These are phyloP conservation scores for Earliella scabrosa DNA, from an alignment of 1,284 basidiomycete genomes.

Conservation along the genomic window DNA sequence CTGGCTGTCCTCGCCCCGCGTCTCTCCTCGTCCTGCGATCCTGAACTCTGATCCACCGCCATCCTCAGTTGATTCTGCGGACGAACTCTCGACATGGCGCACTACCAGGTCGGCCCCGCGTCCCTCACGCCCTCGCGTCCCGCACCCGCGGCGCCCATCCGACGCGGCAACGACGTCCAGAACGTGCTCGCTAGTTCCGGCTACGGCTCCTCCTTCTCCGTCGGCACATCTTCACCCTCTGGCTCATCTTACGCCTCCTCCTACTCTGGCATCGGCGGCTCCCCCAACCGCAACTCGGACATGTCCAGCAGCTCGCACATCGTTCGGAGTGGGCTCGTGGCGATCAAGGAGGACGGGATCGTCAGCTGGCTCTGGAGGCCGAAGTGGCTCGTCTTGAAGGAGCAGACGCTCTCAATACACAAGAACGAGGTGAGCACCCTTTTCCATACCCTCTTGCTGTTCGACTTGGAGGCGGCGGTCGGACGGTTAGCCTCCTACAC, in stretches of 20 bases:
- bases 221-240: slow-evolving; percentile 53
- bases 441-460: background rate
- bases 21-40: background rate
- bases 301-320: slow-evolving; percentile 45
- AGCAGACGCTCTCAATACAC: slow-evolving; percentile 82
- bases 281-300: slow-evolving; percentile 64
- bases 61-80: slow-evolving; percentile 1
- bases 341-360: slow-evolving; percentile 89
- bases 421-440: slow-evolving; percentile 83
- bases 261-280: slow-evolving; percentile 78
- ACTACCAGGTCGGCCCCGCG: slow-evolving; percentile 50
- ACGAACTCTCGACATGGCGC: slow-evolving; percentile 41
- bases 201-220: slow-evolving; percentile 62
- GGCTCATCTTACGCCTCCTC: slow-evolving; percentile 61
- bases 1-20: slow-evolving; percentile 3
- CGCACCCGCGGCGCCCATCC: slow-evolving; percentile 68
- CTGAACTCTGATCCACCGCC: slow-evolving; percentile 1
- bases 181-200: slow-evolving; percentile 52
- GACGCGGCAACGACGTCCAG: slow-evolving; percentile 46
- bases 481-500: background rate
- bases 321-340: slow-evolving; percentile 72
- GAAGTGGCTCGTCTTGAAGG: slow-evolving; percentile 89
- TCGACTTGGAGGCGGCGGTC: no score
- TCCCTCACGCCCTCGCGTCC: slow-evolving; percentile 61
- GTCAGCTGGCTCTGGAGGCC: slow-evolving; percentile 93